phyloP scores from a whole-genome alignment of 805 yeast genomes.

The Metschnikowia santaceciliae region DNA sequence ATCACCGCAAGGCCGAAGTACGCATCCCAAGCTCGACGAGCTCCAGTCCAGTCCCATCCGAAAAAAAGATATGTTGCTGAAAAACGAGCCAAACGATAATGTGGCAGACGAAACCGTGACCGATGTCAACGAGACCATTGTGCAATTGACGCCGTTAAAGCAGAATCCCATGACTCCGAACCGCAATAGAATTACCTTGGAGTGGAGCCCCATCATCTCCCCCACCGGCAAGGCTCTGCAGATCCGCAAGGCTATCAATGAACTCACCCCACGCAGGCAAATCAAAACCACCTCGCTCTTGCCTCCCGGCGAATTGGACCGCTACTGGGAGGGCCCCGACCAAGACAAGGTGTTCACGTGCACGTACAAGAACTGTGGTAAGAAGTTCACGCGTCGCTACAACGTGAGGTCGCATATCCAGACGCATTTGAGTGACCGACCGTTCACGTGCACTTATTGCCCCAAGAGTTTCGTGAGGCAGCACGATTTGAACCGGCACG shows the following conservation, averaged over 20 bases:
- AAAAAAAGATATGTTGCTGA: neutral
- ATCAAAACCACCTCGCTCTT: slow-evolving; percentile 61
- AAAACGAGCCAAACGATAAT: slow-evolving; percentile 8
- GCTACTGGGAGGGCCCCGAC: slow-evolving; percentile 77
- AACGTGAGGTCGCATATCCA: slow-evolving; percentile 94
- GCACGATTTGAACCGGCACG: slow-evolving; percentile 89
- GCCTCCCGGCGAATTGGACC: slow-evolving; percentile 88
- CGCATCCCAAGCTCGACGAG: neutral
- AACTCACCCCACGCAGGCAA: slow-evolving; percentile 44
- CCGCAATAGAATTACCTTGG: slow-evolving; percentile 30
- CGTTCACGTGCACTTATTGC: slow-evolving; percentile 78
- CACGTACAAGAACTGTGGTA: slow-evolving; percentile 71
- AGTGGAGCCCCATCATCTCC: slow-evolving; percentile 45
- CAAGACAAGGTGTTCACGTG: slow-evolving; percentile 70
- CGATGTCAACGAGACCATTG: slow-evolving; percentile 38
- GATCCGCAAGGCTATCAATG: slow-evolving; percentile 29
- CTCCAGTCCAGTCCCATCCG: slow-evolving; percentile 30
- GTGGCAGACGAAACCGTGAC: slow-evolving; percentile 28
- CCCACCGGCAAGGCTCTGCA: slow-evolving; percentile 28
- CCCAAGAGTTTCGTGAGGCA: slow-evolving; percentile 88
- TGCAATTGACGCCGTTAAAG: slow-evolving; percentile 39
- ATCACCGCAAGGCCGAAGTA: slow-evolving; percentile 5
- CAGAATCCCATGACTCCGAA: slow-evolving; percentile 35
- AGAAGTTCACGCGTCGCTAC: slow-evolving; percentile 81
- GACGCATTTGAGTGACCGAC: slow-evolving; percentile 92